Conservation (phyloP, 306 rosid species). For the Begonia masoniana region DNA sequence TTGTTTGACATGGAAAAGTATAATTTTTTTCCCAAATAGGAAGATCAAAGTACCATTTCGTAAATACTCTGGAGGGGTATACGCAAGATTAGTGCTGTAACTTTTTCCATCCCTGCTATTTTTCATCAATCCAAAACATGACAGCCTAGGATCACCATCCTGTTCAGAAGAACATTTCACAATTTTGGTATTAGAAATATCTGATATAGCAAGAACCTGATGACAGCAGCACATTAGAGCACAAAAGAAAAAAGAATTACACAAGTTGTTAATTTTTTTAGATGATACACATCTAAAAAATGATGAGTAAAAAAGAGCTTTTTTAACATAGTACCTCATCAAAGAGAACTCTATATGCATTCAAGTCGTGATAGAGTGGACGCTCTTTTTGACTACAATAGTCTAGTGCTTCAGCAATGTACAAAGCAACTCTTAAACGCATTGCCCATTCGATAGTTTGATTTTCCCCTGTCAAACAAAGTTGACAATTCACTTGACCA, state of each 20-base stretch:
- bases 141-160: conserved; percentile 76
- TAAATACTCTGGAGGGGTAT: conserved; percentile 79
- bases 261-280: background rate
- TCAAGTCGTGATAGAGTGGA: conserved; percentile 67
- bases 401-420: conserved; percentile 52
- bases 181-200: no score
- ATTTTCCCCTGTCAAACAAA: conserved; percentile 50
- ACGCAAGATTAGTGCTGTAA: conserved; percentile 75
- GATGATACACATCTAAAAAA: background rate
- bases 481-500: no score
- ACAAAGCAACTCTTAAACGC: conserved; percentile 72
- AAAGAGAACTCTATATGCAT: conserved; percentile 68
- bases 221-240: background rate
- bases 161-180: conserved; percentile 12
- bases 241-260: background rate
- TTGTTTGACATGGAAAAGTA: background rate
- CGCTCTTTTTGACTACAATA: conserved; percentile 46
- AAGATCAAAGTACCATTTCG: conserved; percentile 34
- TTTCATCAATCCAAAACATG: conserved; percentile 82
- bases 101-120: conserved; percentile 76
- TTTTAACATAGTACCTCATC: conserved; percentile 40
- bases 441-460: conserved; percentile 75
- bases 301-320: conserved; percentile 1
- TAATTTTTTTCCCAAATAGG: background rate
- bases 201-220: background rate